phyloP scores from a whole-genome alignment of 441 rosid genomes.

The Metrosideros polymorpha region DNA sequence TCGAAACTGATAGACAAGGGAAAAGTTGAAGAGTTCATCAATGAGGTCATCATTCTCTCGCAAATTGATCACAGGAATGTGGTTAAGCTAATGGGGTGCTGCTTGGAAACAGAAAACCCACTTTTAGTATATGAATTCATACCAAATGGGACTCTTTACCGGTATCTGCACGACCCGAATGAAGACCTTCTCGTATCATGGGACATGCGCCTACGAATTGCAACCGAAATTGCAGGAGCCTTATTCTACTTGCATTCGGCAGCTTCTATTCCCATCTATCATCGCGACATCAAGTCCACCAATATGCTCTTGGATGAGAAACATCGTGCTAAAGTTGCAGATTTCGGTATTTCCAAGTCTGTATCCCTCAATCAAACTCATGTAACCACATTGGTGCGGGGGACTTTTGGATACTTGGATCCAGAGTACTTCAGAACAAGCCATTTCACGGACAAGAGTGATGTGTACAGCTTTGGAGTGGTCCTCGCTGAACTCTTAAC shows the following conservation, averaged over 20 bases:
- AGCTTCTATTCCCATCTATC: not conserved
- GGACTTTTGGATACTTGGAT: not conserved
- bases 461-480: not conserved
- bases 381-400: not conserved
- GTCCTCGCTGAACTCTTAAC: not conserved
- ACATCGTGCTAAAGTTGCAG: not conserved
- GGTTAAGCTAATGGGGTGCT: not conserved
- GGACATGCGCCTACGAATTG: not conserved
- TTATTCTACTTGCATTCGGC: too few species aligned
- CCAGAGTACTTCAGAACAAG: not conserved
- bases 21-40: not conserved
- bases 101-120: not conserved
- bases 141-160: not conserved
- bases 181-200: fast-evolving
- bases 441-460: not conserved
- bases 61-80: not conserved
- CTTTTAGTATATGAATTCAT: not conserved
- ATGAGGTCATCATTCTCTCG: not conserved
- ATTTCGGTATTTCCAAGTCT: not conserved
- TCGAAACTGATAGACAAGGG: not conserved
- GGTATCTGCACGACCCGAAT: not conserved
- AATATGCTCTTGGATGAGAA: not conserved
- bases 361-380: not conserved
- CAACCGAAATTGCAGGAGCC: not conserved
- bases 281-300: not conserved